Percentiles rank a stretch among this genome's conserved stretches.
phyloP scores from a whole-genome alignment of 768 basidiomycete genomes.

The Hortiboletus campestris region DNA sequence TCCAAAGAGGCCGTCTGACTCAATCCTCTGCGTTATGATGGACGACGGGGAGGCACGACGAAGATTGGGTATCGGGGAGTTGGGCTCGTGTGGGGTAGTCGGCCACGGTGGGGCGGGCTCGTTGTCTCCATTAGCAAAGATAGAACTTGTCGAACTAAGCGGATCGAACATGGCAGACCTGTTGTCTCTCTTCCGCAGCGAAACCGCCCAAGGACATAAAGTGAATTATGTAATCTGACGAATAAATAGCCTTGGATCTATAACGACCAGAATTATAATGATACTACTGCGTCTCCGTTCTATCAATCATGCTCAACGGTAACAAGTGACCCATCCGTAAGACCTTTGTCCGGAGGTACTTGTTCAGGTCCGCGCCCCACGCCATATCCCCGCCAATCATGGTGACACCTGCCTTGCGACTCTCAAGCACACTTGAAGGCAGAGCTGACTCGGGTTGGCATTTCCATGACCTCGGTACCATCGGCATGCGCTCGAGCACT shows the following conservation, averaged over 20 bases:
- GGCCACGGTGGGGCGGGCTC: constrained; percentile 69
- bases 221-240: constrained; percentile 18
- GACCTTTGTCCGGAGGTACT: constrained; percentile 95
- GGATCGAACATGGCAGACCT: constrained; percentile 64
- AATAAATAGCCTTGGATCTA: no score
- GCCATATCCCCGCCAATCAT: constrained; percentile 78
- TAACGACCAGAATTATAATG: not conserved
- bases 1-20: constrained; percentile 61
- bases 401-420: constrained; percentile 61
- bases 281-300: not conserved
- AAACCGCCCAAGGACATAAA: not conserved
- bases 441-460: constrained; percentile 19
- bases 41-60: constrained; percentile 56
- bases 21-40: constrained; percentile 49
- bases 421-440: constrained; percentile 15
- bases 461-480: constrained; percentile 91
- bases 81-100: constrained; percentile 71
- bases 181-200: not conserved
- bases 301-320: constrained; percentile 39
- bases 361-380: constrained; percentile 84
- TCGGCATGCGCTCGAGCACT: constrained; percentile 83
- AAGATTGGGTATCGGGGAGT: constrained; percentile 70
- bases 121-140: constrained; percentile 50
- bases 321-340: constrained; percentile 96
- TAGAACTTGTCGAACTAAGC: constrained; percentile 52